Base-by-base conservation (phyloP, 2,329 filamentous ascomycete species). In the Hymenoscyphus repandus region DNA sequence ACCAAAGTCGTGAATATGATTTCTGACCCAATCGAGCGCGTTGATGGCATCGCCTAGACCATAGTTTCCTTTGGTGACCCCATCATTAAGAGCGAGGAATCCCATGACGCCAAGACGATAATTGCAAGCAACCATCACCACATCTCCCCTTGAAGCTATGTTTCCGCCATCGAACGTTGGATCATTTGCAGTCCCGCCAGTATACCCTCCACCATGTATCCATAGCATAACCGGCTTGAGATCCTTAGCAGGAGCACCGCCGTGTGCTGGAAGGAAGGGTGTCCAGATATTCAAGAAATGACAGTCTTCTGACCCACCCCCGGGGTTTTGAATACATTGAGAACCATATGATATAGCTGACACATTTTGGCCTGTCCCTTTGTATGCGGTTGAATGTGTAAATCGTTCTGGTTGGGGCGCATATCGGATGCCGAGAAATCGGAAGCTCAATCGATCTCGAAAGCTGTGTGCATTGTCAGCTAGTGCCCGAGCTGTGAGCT, bases 281-380 rank as follows among this genome's bases (percentile, higher is more conserved):
- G 82, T 74, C 44, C 78, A 73, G 5, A 86, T 74, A 45, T 74
- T 76, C 50, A 58, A 49, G 45, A 31, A 82, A 39, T 86, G 66
- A 63, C 86, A 82, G 62, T 86, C 83, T 4, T 71, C 74, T 2
- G 53, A 49, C 12, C 51, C 54, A 13, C 32, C 72, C 15, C 36
- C 30, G 64, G 38, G 56, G 13, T 64, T 57, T 52, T 78, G 74
- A 0, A 70, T 62, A 56, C 76, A 78, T 52, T 72, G 63, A 6
- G 68, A 65, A 6, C 70, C 73, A 57, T 71, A 77, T 12, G 62
- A 50, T 1, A 67, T 74, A 3, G 70, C 73, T 36, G 71, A 65
- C 3, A 76, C 70, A 54, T 73, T 64, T 1, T 70, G 72, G 17
- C 46, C 49, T 2, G 65, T 70, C 27, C 69, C 66, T 37, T 67